Percentiles rank a stretch among this genome's conserved stretches.
These are phyloP conservation scores for Fagopyrum homotropicum DNA, from an alignment of 148 eudicot species.

Conservation along the genomic window DNA sequence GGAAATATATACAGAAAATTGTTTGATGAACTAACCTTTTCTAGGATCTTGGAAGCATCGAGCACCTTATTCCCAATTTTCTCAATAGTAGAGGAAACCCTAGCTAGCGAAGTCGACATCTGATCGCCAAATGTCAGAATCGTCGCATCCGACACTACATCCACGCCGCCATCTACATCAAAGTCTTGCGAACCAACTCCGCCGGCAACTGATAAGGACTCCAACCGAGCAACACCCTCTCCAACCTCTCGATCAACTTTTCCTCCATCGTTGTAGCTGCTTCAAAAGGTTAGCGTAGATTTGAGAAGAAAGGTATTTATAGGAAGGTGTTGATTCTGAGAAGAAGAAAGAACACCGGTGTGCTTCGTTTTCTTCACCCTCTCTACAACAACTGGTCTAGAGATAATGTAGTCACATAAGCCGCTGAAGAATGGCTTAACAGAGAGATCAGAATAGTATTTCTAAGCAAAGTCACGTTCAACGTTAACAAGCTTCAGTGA, in stretches of 20 bases:
- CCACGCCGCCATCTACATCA: constrained; percentile 26
- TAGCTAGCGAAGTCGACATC: constrained; percentile 37
- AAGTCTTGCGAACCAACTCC: constrained; percentile 23
- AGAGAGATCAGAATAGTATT: constrained; percentile 72
- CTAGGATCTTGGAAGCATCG: constrained; percentile 49
- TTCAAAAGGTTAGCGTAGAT: neutral
- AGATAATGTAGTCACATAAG: constrained; percentile 74
- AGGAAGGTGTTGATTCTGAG: neutral
- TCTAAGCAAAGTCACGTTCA: constrained; percentile 74
- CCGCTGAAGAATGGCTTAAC: constrained; percentile 79
- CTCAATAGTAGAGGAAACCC: constrained; percentile 57
- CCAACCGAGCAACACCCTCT: constrained; percentile 73
- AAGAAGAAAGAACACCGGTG: neutral
- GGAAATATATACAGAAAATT: too few species aligned
- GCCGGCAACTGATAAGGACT: constrained; percentile 35
- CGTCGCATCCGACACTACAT: constrained; percentile 60
- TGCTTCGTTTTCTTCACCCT: neutral
- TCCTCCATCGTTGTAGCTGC: constrained; percentile 47
- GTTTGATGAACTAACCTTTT: constrained; percentile 19
- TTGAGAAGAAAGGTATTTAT: neutral
- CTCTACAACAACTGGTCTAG: constrained; percentile 53
- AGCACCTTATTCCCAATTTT: constrained; percentile 79
- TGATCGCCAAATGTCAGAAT: constrained; percentile 69
- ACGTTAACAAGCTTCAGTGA: constrained; percentile 35
- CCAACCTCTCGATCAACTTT: constrained; percentile 53